Evolutionary conservation across 1,284 basidiomycete species (phyloP).

Genomic region (Puccinia novopanici): DNA sequence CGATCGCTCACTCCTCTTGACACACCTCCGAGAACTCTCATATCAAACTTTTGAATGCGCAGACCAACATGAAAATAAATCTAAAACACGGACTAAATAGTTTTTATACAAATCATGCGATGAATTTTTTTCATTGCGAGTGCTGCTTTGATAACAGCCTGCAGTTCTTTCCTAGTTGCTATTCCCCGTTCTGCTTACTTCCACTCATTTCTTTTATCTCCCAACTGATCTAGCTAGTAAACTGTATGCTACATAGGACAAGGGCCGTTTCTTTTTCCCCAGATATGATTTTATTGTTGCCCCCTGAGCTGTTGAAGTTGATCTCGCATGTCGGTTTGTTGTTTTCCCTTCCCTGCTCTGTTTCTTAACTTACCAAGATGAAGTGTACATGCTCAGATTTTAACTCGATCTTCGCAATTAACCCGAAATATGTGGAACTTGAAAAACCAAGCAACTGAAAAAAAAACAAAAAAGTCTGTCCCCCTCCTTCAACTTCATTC

Average conservation of each 20-base stretch:
- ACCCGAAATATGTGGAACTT: too few relatives aligned
- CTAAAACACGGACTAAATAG: slow-evolving; percentile 18
- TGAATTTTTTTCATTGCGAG: not conserved
- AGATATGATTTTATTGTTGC: too few relatives aligned
- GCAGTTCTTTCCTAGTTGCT: not conserved
- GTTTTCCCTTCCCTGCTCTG: not conserved
- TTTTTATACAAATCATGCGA: not conserved
- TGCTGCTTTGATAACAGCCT: not conserved
- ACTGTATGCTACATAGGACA: too few relatives aligned
- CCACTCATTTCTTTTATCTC: not conserved
- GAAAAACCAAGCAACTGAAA: too few relatives aligned
- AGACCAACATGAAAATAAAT: not conserved
- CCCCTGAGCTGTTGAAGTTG: not conserved
- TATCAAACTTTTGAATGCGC: not conserved
- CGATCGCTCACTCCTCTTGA: not conserved
- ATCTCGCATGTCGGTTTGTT: not conserved
- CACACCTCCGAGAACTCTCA: not conserved
- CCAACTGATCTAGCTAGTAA: too few relatives aligned
- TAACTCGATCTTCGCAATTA: too few relatives aligned
- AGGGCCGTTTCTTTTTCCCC: too few relatives aligned
- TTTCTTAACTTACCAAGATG: too few relatives aligned
- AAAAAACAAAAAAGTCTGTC: too few relatives aligned
- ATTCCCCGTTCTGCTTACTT: not conserved
- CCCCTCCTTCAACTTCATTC: too few relatives aligned
- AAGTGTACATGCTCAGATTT: too few relatives aligned